Percentiles rank a stretch among this genome's conserved stretches.
Evolutionary conservation across 2,329 filamentous ascomycete genomes (phyloP).

Genomic region (Colletotrichum tofieldiae): DNA sequence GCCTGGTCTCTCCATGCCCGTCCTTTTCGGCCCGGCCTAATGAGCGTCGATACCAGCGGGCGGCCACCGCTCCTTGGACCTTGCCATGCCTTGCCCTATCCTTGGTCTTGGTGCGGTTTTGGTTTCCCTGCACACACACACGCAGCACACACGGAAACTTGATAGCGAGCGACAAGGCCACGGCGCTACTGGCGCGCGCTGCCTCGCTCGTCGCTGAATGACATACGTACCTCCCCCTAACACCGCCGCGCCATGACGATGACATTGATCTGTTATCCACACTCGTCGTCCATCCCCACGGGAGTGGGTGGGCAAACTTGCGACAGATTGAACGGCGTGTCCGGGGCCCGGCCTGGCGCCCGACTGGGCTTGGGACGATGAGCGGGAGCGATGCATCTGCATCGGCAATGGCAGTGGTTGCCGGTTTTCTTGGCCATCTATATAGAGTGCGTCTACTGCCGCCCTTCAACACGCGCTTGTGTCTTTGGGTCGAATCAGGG

Average conservation of each 20-base stretch:
- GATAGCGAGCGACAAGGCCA: neutral
- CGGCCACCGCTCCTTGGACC: constrained; percentile 4
- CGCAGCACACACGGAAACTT: neutral
- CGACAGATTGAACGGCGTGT: constrained; percentile 36
- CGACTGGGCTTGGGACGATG: neutral
- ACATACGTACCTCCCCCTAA: constrained; percentile 3
- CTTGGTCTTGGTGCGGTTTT: neutral
- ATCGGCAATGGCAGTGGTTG: neutral
- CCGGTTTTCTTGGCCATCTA: constrained; percentile 26
- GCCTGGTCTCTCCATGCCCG: neutral
- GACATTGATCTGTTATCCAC: constrained; percentile 35
- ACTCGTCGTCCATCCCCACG: neutral
- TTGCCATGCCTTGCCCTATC: neutral
- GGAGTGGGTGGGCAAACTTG: neutral
- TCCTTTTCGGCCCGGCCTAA: constrained; percentile 36
- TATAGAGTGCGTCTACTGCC: constrained; percentile 22
- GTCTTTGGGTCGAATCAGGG: constrained; percentile 3
- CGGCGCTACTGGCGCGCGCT: neutral
- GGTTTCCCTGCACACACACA: neutral
- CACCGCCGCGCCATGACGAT: constrained; percentile 32
- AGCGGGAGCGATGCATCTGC: neutral
- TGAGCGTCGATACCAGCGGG: constrained; percentile 27
- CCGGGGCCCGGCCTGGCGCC: neutral
- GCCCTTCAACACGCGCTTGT: too few relatives aligned
- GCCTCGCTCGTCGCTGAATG: neutral